Evolutionary conservation across 441 rosid species (phyloP), one percentile per base, ranked within the genome.

Genomic region (Pelargonium exstipulatum): DNA sequence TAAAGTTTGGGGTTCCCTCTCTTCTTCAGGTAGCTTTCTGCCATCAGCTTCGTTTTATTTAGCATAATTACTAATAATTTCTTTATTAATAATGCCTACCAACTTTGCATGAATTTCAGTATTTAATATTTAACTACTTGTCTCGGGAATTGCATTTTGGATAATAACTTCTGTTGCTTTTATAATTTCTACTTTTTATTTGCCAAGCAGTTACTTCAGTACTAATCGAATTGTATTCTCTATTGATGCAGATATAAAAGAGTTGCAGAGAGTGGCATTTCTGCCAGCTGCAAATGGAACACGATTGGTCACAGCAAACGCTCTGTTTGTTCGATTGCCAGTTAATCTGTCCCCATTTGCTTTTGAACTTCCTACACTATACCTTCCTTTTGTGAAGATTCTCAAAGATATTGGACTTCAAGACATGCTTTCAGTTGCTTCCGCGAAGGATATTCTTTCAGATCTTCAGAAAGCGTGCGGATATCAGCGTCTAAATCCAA

Each of bases 261-360:
- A 86, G 81, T 78, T 95, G 84, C 86, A 74, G 79, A 83, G 78
- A 65, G 91, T 92, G 73, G 97, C 99, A 67, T 92, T 95, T 82
- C 70, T 95, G 76, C 97, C 97, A 64, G 94, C 91, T 78, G 99
- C 99, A 22, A 95, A 92, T 81, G 99, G 99, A 75, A 91, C 99
- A 46, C 97, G 99, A 66, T 79, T 95, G 78, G 92, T 95, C 78
- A 83, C 87, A 26, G 87, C 85, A 71, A 86, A 80, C 78, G 81
- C 92, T 73, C 97, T 92, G 69, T 95, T 95, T 77, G 92, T 79
- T 66, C 97, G 86, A 72, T 80, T 95, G 66, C 79, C 95, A 13
- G 79, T 91, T 70, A 91, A 92, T 73, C 79, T 95, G 79, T 92
- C 99, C 45, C 99, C 99, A 55, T 92, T 95, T 79, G 97, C 97